phyloP scores from a whole-genome alignment of 495 filamentous ascomycete species.

The Penicillium cosmopolitanum region DNA sequence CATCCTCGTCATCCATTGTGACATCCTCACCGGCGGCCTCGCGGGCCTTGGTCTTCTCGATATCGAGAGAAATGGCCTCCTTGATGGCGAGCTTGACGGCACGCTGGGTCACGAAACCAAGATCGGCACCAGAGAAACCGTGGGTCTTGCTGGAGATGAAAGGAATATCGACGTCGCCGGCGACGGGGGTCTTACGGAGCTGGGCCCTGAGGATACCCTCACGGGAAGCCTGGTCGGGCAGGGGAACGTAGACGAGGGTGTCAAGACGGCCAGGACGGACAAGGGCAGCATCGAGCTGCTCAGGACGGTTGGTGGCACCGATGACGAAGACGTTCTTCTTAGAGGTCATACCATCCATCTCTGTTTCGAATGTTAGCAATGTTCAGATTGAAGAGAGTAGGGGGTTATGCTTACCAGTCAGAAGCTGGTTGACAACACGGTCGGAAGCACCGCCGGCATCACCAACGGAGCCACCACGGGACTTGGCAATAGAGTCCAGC shows the following conservation, averaged over 20 bases:
- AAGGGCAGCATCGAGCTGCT: conserved; percentile 96
- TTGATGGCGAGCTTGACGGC: conserved; percentile 99
- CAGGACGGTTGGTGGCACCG: conserved; percentile 96
- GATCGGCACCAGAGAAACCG: conserved; percentile 99
- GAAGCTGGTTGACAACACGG: conserved; percentile 98
- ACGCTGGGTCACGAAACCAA: conserved; percentile 97
- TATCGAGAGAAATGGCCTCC: conserved; percentile 87
- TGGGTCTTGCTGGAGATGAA: conserved; percentile 97
- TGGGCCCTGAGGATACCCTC: conserved; percentile 90
- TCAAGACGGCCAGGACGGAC: conserved; percentile 98
- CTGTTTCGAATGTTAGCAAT: conserved; percentile 58
- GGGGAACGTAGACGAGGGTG: conserved; percentile 95
- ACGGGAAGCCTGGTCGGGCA: conserved; percentile 88
- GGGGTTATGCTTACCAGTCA: conserved; percentile 74
- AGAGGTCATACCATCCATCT: conserved; percentile 99
- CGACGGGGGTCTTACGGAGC: conserved; percentile 96
- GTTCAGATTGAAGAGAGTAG: conserved; percentile 1
- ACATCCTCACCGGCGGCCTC: conserved; percentile 83
- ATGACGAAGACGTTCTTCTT: conserved; percentile 99
- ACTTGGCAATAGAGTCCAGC: conserved; percentile 98
- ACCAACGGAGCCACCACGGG: conserved; percentile 93
- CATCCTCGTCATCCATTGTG: conserved; percentile 75
- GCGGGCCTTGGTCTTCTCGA: conserved; percentile 83
- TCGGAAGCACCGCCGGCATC: conserved; percentile 98
- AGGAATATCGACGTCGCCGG: conserved; percentile 80